Evolutionary conservation across 257 asterid species (phyloP).

Genomic region (Fraxinus excelsior): DNA sequence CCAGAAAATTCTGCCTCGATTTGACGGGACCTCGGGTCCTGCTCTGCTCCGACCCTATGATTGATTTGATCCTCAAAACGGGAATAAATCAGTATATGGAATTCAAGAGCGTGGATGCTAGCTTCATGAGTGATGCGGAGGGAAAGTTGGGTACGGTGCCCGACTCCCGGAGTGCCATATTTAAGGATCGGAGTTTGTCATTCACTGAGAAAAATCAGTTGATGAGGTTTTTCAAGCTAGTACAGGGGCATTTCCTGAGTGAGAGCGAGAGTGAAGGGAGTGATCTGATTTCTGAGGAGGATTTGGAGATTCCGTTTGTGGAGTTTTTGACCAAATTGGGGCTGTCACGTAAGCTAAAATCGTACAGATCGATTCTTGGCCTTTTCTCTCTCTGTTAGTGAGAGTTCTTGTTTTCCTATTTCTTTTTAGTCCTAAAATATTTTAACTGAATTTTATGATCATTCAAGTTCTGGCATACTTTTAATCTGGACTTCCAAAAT

Average conservation of each 20-base stretch:
- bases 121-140: slow-evolving; percentile 51
- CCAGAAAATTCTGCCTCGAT: slow-evolving; percentile 63
- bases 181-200: slow-evolving; percentile 57
- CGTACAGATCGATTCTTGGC: slow-evolving; percentile 55
- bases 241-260: slow-evolving; percentile 53
- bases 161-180: slow-evolving; percentile 81
- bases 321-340: slow-evolving; percentile 67
- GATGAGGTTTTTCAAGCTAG: slow-evolving; percentile 85
- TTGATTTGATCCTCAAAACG: slow-evolving; percentile 60
- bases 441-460: background rate
- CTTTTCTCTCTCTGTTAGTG: slow-evolving; percentile 36
- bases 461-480: background rate
- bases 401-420: slow-evolving; percentile 22
- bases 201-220: slow-evolving; percentile 77
- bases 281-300: slow-evolving; percentile 58
- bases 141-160: slow-evolving; percentile 71
- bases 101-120: slow-evolving; percentile 80
- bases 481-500: background rate
- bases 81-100: slow-evolving; percentile 84
- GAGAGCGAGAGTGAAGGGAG: slow-evolving; percentile 42
- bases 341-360: slow-evolving; percentile 77
- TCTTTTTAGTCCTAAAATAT: background rate
- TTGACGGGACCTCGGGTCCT: slow-evolving; percentile 75
- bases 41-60: slow-evolving; percentile 71
- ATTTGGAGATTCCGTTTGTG: slow-evolving; percentile 73